Conservation (phyloP, 2,329 filamentous ascomycete genomes). For the Colletotrichum karsti region DNA sequence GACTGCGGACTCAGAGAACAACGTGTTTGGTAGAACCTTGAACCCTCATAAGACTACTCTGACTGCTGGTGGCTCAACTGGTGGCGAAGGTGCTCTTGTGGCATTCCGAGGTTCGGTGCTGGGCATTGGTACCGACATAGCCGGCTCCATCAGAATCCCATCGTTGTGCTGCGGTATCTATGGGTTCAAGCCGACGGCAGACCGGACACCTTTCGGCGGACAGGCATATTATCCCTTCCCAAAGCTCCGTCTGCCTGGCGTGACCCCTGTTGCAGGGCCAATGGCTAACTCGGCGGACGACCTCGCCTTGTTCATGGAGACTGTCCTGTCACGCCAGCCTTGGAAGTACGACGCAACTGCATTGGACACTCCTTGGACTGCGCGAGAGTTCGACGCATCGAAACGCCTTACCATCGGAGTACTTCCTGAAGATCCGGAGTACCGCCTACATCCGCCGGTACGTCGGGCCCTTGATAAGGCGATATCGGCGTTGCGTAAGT, state of each 20-base stretch:
- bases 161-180: constrained; percentile 54
- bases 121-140: constrained; percentile 52
- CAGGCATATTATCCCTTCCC: constrained; percentile 18
- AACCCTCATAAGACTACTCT: constrained; percentile 70
- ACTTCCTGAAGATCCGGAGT: constrained; percentile 53
- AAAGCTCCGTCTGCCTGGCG: constrained; percentile 30
- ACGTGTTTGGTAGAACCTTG: constrained; percentile 55
- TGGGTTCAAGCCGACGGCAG: constrained; percentile 49
- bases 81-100: constrained; percentile 58
- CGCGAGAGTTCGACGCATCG: constrained; percentile 24
- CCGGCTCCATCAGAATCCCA: constrained; percentile 51
- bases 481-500: constrained; percentile 43
- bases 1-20: constrained; percentile 70
- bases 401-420: constrained; percentile 55
- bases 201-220: constrained; percentile 35
- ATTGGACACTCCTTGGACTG: constrained; percentile 55
- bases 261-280: constrained; percentile 51
- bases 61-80: constrained; percentile 71
- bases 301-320: constrained; percentile 48
- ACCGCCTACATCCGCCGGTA: constrained; percentile 60
- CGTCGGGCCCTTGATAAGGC: constrained; percentile 52
- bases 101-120: constrained; percentile 50
- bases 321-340: constrained; percentile 46
- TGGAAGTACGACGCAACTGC: constrained; percentile 54
- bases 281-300: constrained; percentile 50